phyloP scores from a whole-genome alignment of 2,329 filamentous ascomycete species.

The Colletotrichum truncatum region DNA sequence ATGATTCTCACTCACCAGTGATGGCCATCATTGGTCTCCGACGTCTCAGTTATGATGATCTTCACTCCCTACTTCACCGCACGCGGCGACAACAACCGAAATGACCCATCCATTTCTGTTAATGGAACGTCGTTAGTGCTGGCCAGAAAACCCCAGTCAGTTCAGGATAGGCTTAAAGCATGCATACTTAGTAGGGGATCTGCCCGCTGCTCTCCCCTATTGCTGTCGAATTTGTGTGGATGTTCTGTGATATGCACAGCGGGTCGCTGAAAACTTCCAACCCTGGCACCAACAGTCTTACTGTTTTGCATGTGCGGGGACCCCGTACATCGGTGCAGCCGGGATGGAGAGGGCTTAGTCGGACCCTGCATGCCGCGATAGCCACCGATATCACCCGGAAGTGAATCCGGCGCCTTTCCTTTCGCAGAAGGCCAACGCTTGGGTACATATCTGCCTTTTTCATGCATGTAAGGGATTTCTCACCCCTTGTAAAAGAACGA shows the following conservation, averaged over 20 bases:
- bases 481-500: no score
- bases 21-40: background rate
- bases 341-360: background rate
- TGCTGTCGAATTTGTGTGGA: background rate
- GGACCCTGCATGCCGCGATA: background rate
- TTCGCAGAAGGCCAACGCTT: background rate
- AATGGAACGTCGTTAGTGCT: background rate
- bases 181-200: background rate
- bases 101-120: background rate
- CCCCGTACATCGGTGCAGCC: background rate
- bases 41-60: background rate
- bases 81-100: background rate
- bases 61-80: background rate
- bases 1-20: background rate
- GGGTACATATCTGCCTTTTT: background rate
- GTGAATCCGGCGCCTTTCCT: background rate
- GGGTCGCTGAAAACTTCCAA: background rate
- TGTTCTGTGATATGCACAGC: background rate
- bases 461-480: background rate
- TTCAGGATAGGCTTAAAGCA: background rate
- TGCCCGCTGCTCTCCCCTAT: background rate
- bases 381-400: background rate
- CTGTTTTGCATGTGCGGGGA: background rate
- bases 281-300: slow-evolving; percentile 4
- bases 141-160: background rate